A percentile compares a stretch with the other conserved stretches of the same genome.
phyloP scores from a whole-genome alignment of 345 rosid species.

The Clausena lansium region DNA sequence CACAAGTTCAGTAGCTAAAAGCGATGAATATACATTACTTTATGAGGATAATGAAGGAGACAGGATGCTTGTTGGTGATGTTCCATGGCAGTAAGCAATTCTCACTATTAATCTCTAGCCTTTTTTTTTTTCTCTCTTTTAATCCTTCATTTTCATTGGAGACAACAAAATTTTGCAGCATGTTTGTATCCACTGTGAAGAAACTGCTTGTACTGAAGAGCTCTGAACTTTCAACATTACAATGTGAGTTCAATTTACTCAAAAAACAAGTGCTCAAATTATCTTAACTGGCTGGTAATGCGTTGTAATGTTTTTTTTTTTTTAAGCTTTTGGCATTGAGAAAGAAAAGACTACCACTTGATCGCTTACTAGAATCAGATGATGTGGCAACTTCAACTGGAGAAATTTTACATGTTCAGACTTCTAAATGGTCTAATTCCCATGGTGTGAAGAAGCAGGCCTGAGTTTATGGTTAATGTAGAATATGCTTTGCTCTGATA shows the following conservation, averaged over 20 bases:
- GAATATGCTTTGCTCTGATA: not conserved
- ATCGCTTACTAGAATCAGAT: constrained; percentile 10
- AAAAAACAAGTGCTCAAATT: not conserved
- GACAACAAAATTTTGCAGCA: constrained; percentile 29
- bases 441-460: not conserved
- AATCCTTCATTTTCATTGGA: not conserved
- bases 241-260: constrained; percentile 23
- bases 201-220: constrained; percentile 47
- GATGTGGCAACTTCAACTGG: constrained; percentile 10
- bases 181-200: constrained; percentile 47
- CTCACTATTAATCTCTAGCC: not conserved
- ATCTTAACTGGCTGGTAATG: not conserved
- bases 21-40: constrained; percentile 37
- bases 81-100: constrained; percentile 45
- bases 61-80: constrained; percentile 49
- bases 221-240: constrained; percentile 15
- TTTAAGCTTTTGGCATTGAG: constrained; percentile 25
- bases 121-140: no score
- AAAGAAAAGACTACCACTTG: constrained; percentile 20
- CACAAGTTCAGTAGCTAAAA: constrained; percentile 8
- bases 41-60: constrained; percentile 56
- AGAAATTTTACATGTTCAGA: not conserved
- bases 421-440: not conserved
- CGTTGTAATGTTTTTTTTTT: not conserved
- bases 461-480: not conserved